These are phyloP conservation scores for Cynara cardunculus DNA, from an alignment of 129 eudicot genomes.

Conservation along the genomic window DNA sequence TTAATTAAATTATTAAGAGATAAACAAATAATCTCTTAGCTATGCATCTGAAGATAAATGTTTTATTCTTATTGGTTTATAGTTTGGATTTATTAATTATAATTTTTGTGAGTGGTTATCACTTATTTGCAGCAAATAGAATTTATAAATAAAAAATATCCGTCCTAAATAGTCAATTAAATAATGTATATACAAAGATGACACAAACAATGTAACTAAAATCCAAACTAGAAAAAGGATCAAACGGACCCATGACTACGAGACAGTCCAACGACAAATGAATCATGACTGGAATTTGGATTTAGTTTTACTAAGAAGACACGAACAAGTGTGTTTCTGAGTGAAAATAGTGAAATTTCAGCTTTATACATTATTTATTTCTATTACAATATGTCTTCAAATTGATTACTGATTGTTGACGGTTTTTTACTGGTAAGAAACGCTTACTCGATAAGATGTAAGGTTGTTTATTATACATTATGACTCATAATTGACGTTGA, in stretches of 20 bases:
- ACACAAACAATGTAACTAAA: background rate
- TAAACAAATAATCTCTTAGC: no score
- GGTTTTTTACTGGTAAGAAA: no score
- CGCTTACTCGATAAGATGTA: no score
- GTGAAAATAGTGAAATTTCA: background rate
- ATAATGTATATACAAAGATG: background rate
- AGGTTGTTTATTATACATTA: no score
- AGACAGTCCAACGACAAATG: background rate
- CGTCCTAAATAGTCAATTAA: background rate
- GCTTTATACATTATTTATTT: background rate
- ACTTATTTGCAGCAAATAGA: background rate
- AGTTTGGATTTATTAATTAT: no score
- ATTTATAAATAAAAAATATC: background rate
- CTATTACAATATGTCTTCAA: background rate
- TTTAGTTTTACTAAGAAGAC: background rate
- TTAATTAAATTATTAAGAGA: no score
- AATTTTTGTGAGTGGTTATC: no score
- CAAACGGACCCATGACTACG: background rate
- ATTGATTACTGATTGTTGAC: no score
- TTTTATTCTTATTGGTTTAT: no score
- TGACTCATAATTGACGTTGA: no score
- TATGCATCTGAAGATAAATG: no score
- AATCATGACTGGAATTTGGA: background rate
- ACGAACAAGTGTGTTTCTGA: background rate
- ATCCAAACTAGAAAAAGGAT: background rate